Percentiles rank a stretch among this genome's conserved stretches.
Evolutionary conservation across 805 yeast genomes (phyloP).

Genomic region (Zygosaccharomyces lentus): DNA sequence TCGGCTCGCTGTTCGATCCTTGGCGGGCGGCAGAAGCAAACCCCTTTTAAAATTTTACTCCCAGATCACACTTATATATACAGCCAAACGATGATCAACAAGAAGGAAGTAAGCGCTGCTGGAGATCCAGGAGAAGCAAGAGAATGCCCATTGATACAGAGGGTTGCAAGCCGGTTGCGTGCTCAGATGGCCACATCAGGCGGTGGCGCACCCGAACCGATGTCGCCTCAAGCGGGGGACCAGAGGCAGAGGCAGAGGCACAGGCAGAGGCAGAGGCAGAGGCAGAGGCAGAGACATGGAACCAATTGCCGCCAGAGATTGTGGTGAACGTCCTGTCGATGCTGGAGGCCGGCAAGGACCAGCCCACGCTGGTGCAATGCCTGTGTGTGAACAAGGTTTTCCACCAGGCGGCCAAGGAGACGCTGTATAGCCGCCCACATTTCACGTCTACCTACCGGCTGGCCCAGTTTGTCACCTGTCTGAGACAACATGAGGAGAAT

Average conservation of each 20-base stretch:
- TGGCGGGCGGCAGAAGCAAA: conserved; percentile 6
- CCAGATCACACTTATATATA: background rate
- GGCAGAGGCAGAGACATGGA: conserved; percentile 23
- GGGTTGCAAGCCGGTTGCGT: background rate
- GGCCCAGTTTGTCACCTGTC: conserved; percentile 70
- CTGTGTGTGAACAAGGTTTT: conserved; percentile 51
- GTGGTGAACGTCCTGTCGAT: conserved; percentile 25
- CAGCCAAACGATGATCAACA: background rate
- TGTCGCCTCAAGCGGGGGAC: conserved; percentile 9
- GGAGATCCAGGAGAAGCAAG: background rate
- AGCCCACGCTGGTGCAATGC: conserved; percentile 39
- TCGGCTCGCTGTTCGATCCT: conserved; percentile 1
- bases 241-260: conserved; percentile 19
- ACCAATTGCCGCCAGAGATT: conserved; percentile 35
- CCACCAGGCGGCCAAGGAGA: conserved; percentile 48
- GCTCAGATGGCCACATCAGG: background rate
- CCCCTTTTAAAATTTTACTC: conserved; percentile 2
- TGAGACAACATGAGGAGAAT: conserved; percentile 52
- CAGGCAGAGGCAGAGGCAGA: conserved; percentile 18
- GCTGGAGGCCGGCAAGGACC: conserved; percentile 8
- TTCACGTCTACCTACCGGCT: conserved; percentile 72
- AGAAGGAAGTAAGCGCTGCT: background rate
- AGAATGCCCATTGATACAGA: background rate
- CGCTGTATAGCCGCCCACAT: conserved; percentile 49
- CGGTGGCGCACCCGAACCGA: conserved; percentile 4